A percentile compares a stretch with the other conserved stretches of the same genome.
Conservation (phyloP, 495 filamentous ascomycete genomes). For the Aeminium ludgeri region DNA sequence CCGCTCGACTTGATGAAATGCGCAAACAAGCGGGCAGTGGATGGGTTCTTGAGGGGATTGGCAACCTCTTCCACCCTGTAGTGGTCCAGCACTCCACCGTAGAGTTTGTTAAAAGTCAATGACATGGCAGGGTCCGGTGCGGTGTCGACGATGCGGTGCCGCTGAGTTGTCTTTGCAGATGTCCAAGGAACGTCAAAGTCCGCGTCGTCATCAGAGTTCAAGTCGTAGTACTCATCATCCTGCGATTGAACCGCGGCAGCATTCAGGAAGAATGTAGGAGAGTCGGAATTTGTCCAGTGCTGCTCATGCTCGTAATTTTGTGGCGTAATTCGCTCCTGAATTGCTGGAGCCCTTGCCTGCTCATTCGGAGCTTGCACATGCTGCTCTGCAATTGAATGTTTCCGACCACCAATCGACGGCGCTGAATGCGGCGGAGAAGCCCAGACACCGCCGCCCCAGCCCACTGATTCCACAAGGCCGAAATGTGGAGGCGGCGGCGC, state of each 20-base stretch:
- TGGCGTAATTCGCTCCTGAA: neutral
- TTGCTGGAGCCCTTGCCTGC: neutral
- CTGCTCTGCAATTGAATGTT: no score
- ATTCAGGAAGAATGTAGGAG: slow-evolving; percentile 21
- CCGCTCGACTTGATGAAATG: slow-evolving; percentile 87
- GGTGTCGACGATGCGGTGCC: slow-evolving; percentile 40
- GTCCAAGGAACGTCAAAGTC: slow-evolving; percentile 25
- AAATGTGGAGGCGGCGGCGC: no score
- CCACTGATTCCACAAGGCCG: no score
- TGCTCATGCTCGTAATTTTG: slow-evolving; percentile 11
- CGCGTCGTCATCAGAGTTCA: slow-evolving; percentile 54
- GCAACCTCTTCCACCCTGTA: slow-evolving; percentile 60
- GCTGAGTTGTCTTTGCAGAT: slow-evolving; percentile 25
- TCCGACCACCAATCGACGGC: no score
- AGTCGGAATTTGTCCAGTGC: neutral
- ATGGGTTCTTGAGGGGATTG: slow-evolving; percentile 66
- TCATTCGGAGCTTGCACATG: neutral
- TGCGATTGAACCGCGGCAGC: slow-evolving; percentile 32
- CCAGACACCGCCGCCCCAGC: no score
- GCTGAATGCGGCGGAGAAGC: no score
- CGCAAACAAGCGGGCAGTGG: slow-evolving; percentile 73
- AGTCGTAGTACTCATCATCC: slow-evolving; percentile 43
- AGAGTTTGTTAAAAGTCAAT: slow-evolving; percentile 30
- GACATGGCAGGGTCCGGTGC: no score
- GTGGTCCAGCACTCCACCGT: slow-evolving; percentile 56